Percentiles rank a stretch among this genome's conserved stretches.
These are phyloP conservation scores for Thermomucor indicae-seudaticae DNA, from an alignment of 371 early-diverging fungal genomes.

Conservation along the genomic window DNA sequence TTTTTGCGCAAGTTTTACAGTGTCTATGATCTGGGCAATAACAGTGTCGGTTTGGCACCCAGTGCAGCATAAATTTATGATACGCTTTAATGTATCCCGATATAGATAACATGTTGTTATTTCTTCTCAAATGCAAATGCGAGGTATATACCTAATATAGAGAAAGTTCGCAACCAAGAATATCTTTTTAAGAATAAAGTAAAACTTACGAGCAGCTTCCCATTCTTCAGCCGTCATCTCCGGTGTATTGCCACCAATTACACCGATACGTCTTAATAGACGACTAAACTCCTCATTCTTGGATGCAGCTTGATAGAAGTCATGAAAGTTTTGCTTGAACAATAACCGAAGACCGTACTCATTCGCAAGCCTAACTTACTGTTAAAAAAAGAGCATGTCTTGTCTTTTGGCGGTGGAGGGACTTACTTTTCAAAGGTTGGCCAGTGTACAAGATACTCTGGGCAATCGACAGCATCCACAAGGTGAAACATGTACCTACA, in stretches of 20 bases:
- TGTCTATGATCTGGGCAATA: constrained; percentile 83
- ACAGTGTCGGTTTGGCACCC: constrained; percentile 85
- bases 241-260: constrained; percentile 63
- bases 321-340: constrained; percentile 76
- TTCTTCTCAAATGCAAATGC: constrained; percentile 58
- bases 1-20: constrained; percentile 92
- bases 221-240: constrained; percentile 81
- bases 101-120: neutral
- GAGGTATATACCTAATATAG: constrained; percentile 43
- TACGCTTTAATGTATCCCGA: neutral
- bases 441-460: constrained; percentile 95
- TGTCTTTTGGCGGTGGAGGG: neutral
- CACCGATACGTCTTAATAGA: constrained; percentile 79
- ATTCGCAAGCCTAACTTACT: constrained; percentile 78
- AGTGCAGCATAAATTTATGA: no score
- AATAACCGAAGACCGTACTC: constrained; percentile 78
- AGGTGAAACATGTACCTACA: constrained; percentile 92
- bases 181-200: neutral
- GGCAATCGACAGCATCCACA: constrained; percentile 97
- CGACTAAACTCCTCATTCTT: constrained; percentile 44
- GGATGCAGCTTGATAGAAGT: constrained; percentile 65
- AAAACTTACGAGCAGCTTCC: constrained; percentile 80
- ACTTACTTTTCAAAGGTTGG: constrained; percentile 69
- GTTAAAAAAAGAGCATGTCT: constrained; percentile 5
- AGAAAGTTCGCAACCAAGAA: neutral